phyloP scores from a whole-genome alignment of 2,329 filamentous ascomycete genomes.

The Ceratocystis smalleyi region DNA sequence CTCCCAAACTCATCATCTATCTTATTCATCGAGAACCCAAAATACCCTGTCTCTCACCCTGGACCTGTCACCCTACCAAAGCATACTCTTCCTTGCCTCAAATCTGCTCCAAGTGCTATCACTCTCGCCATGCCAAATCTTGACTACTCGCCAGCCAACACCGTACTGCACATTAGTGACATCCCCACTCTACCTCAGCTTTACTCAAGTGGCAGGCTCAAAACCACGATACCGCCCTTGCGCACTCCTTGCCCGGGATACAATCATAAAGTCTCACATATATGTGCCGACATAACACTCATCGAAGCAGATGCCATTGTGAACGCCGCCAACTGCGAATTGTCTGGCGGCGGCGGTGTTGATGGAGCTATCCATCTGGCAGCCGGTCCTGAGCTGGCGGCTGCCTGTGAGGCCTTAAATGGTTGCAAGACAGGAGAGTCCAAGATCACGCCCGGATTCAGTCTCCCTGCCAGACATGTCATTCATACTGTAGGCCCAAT shows the following conservation, averaged over 20 bases:
- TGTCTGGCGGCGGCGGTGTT: slow-evolving; percentile 81
- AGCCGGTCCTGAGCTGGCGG: slow-evolving; percentile 51
- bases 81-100: background rate
- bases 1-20: no score
- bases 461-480: slow-evolving; percentile 59
- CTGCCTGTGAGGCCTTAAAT: slow-evolving; percentile 18
- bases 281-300: slow-evolving; percentile 67
- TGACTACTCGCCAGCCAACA: background rate
- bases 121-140: background rate
- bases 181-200: background rate
- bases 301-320: slow-evolving; percentile 71
- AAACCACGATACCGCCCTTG: background rate
- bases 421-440: slow-evolving; percentile 68
- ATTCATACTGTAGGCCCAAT: slow-evolving; percentile 87
- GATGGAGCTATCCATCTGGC: slow-evolving; percentile 75
- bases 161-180: background rate
- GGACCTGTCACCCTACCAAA: background rate
- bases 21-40: no score
- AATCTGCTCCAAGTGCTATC: background rate
- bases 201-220: background rate
- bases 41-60: no score
- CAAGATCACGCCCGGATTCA: slow-evolving; percentile 68
- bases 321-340: slow-evolving; percentile 70
- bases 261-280: slow-evolving; percentile 56
- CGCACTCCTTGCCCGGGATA: slow-evolving; percentile 23